Evolutionary conservation across 2,329 filamentous ascomycete genomes (phyloP), one percentile per base, ranked within the genome.

Genomic region (Fusarium chaquense): DNA sequence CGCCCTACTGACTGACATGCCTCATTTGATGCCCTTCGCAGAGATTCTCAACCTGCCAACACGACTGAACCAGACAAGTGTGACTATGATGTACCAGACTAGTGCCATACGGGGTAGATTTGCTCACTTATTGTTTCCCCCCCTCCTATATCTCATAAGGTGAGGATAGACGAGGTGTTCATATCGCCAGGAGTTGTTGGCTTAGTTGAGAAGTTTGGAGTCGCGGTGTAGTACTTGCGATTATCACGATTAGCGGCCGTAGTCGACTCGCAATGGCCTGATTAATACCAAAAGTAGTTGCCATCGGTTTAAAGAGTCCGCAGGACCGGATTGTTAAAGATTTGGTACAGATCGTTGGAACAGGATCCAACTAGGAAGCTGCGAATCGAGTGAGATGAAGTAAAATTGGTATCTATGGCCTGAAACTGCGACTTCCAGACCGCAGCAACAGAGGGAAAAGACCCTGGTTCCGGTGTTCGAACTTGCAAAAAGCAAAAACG

Each of bases 401-500:
- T 62, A 24, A 33, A 16, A 35, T 36, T 43, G 49, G 24, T 50
- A 50, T 45, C 22, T 13, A 44, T 22, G 20, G 24, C n/a, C 18
- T n/a, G 18, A 13, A 40, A n/a, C 18, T 13, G 26, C n/a, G 32
- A 16, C 38, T 10, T 18, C 16, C 16, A 16, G 35, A 35, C 8
- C 20, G 59, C n/a, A 32, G 22, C 36, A 43, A 36, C 33, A 59
- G 16, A 36, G 35, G 10, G 7, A 11, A 36, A 32, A 36, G 20
- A 7, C n/a, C 13, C 22, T 28, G 6, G n/a, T 30, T 30, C 30
- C 35, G 9, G 41, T 15, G 16, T 36, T 63, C 58, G 58, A 49
- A 58, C 43, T 15, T 11, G 47, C 11, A 40, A 38, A 38, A 20
- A 6, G 8, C 2, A 62, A 63, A 63, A 64, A 50, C 32, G 33